Evolutionary conservation across 768 basidiomycete species (phyloP).

Genomic region (Chalciporus piperatus): DNA sequence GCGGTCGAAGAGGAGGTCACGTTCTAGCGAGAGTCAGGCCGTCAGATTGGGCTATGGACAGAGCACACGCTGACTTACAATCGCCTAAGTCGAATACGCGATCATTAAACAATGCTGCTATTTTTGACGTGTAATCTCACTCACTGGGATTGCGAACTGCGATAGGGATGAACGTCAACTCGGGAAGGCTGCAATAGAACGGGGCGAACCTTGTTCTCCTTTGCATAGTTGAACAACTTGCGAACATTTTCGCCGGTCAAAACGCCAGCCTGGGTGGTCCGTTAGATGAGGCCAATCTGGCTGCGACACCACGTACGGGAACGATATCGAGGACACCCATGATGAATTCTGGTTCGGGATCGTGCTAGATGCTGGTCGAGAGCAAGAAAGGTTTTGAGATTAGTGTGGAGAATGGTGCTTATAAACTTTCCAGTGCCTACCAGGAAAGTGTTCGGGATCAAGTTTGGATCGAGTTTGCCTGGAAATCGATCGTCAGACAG

Average conservation of each 20-base stretch:
- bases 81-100: slow-evolving; percentile 47
- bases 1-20: slow-evolving; percentile 94
- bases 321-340: slow-evolving; percentile 87
- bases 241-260: slow-evolving; percentile 93
- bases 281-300: slow-evolving; percentile 2
- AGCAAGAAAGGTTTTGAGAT: neutral
- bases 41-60: neutral
- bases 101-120: neutral
- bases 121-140: slow-evolving; percentile 28
- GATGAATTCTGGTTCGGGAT: slow-evolving; percentile 11
- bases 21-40: slow-evolving; percentile 53
- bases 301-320: slow-evolving; percentile 53
- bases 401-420: neutral
- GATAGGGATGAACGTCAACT: slow-evolving; percentile 13
- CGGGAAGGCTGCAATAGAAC: neutral
- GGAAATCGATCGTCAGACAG: neutral
- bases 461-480: neutral
- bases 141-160: slow-evolving; percentile 83
- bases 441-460: slow-evolving; percentile 1
- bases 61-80: slow-evolving; percentile 50
- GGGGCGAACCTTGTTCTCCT: slow-evolving; percentile 66
- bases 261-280: slow-evolving; percentile 71
- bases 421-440: slow-evolving; percentile 10
- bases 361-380: slow-evolving; percentile 11
- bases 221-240: slow-evolving; percentile 94